Base-by-base conservation (phyloP, 768 basidiomycete genomes). In the Lentinula detonsa region DNA sequence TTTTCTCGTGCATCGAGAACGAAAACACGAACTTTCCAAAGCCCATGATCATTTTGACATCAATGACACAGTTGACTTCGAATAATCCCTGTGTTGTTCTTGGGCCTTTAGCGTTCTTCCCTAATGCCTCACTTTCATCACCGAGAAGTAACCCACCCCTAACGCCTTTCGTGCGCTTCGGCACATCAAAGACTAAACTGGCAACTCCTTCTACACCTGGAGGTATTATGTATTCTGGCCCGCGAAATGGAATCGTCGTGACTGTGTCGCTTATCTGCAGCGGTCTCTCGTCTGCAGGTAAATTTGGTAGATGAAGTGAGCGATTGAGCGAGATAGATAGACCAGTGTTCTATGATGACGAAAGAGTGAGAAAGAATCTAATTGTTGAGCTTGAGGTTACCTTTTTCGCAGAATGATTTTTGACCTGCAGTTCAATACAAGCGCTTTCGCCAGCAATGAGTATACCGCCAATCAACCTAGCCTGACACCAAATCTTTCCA, bases 321-420 rank as follows among this genome's bases (percentile, higher is more conserved):
- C 91, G 82, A 0, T 75, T 80, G 40, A 93, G 73, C 1, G 83
- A 77, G 42, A 92, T 64, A 0, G 82, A 80, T 57, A 93, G 69
- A 8, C 86, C 84, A 1, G 86, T 78, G 63, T 90, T 92, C 91
- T 93, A 39, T 31, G 34, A 11, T 11, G 5, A 13, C 60, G 35
- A 57, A 35, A 48, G 53, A 45, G 49, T 35, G 55, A 39, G 59
- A 31, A 58, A 46, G 61, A 40, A 8, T 31, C 58, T 65, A 18
- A 10, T n/a, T n/a, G 10, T 40, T 50, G 9, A 28, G 34, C 3
- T 33, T 50, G 34, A 48, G 15, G 18, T 46, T 45, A 90, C 91
- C 86, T 88, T 92, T 74, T 88, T 90, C 55, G 75, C 74, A 1
- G 91, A 89, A 69, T 91, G 87, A 66, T 94, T 94, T 77, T 86